Evolutionary conservation across 1,139 yeast species (phyloP).

Genomic region (Protomyces arabidopsidicola): DNA sequence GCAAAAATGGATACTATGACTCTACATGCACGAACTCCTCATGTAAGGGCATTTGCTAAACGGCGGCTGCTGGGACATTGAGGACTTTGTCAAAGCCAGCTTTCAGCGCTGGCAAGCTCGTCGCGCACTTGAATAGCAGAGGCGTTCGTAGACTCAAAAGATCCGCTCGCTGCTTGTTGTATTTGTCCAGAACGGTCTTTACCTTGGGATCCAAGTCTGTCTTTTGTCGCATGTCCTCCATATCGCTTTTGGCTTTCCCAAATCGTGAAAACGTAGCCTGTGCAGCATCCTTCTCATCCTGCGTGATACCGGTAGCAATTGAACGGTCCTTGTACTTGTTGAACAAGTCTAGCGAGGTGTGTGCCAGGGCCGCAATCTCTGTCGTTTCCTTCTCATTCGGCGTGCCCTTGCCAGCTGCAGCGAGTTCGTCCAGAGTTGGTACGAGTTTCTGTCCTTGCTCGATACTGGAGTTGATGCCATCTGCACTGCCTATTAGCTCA

Average conservation of each 20-base stretch:
- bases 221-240: background rate
- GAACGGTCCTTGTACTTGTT: background rate
- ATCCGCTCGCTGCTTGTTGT: background rate
- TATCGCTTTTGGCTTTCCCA: background rate
- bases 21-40: no score
- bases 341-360: background rate
- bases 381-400: background rate
- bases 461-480: background rate
- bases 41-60: no score
- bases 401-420: background rate
- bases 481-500: background rate
- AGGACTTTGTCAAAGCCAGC: background rate
- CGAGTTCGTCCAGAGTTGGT: background rate
- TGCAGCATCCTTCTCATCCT: background rate
- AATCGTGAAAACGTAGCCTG: background rate
- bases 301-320: background rate
- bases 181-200: background rate
- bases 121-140: background rate
- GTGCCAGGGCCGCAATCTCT: background rate
- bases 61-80: background rate
- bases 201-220: background rate
- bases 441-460: background rate
- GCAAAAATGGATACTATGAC: no score
- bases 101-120: background rate
- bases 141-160: background rate